A percentile compares a stretch with the other conserved stretches of the same genome.
These are phyloP conservation scores for Diaporthe ilicicola DNA, from an alignment of 2,329 filamentous ascomycete genomes.

Conservation along the genomic window DNA sequence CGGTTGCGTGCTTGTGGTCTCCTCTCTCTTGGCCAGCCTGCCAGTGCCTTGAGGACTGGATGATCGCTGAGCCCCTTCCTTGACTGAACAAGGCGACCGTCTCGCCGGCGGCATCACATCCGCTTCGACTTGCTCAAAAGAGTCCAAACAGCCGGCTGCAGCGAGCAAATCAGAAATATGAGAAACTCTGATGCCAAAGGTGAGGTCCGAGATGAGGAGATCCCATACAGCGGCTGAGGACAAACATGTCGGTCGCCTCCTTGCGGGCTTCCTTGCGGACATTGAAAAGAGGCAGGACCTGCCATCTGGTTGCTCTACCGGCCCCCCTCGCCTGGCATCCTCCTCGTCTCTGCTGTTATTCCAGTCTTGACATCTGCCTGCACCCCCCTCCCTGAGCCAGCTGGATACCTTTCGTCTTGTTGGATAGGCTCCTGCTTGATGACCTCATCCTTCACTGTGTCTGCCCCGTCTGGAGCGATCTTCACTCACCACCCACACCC, in stretches of 20 bases:
- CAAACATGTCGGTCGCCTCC: background rate
- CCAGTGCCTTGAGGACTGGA: background rate
- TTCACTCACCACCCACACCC: conserved; percentile 16
- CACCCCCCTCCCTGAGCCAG: background rate
- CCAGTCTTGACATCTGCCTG: background rate
- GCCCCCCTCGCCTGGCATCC: background rate
- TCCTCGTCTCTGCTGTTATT: background rate
- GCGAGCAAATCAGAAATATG: background rate
- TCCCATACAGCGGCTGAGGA: background rate
- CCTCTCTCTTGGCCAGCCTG: background rate
- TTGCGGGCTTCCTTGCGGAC: no score
- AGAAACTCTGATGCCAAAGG: background rate
- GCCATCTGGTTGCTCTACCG: background rate
- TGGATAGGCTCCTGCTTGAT: conserved; percentile 27
- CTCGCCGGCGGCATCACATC: background rate
- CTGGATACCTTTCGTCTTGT: background rate
- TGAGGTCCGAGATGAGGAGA: background rate
- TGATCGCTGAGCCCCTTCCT: background rate
- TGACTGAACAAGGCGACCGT: background rate
- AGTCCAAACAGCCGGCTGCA: background rate
- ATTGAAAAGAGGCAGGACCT: background rate
- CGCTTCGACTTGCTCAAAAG: background rate
- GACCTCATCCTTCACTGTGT: conserved; percentile 31
- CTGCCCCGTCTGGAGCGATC: background rate
- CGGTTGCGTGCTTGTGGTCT: background rate